Evolutionary conservation across 1,284 basidiomycete species (phyloP), one percentile per base, ranked within the genome.

Genomic region (Schizopora paradoxa): DNA sequence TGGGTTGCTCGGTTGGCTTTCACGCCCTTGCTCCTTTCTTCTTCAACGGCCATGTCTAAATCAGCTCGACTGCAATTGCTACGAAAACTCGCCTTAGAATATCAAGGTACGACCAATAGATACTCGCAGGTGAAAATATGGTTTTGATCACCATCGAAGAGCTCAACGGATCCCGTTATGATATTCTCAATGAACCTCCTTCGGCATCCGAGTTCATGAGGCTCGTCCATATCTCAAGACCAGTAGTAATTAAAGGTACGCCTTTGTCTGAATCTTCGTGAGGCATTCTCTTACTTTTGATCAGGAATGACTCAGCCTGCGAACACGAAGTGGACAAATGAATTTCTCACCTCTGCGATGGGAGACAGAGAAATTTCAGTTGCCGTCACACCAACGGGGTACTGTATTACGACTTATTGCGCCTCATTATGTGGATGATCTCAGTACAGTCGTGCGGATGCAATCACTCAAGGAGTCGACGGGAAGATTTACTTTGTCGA

Each of bases 351-450:
- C 2, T 53, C 68, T 6, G 63, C 64, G 38, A 77, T 87, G 71
- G 79, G 72, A 1, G 67, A 77, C 13, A 62, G 60, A 31, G 47
- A 56, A 27, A 70, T 94, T 18, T 82, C 83, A 1, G 78, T 95
- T 22, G 88, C 91, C 1, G 73, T 86, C 21, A 93, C 91, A 1
- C 89, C 91, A 0, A 76, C 88, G 53, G 91, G 91, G 89, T 90
- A 56, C 54, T 72, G 48, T 18, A 38, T 35, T 27, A 14, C 18
- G 16, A 29, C 4, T 7, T 38, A 13, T n/a, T 33, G 16, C 6
- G 5, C 13, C 31, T 34, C 26, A 21, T 21, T 22, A n/a, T 25
- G 36, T 34, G 38, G 27, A 19, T 14, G 23, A 31, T 46, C 22
- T 14, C 21, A n/a, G 21, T 6, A 21, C 53, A 90, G 88, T 3